These are phyloP conservation scores for California macrophylla DNA, from an alignment of 441 rosid species.

Conservation along the genomic window DNA sequence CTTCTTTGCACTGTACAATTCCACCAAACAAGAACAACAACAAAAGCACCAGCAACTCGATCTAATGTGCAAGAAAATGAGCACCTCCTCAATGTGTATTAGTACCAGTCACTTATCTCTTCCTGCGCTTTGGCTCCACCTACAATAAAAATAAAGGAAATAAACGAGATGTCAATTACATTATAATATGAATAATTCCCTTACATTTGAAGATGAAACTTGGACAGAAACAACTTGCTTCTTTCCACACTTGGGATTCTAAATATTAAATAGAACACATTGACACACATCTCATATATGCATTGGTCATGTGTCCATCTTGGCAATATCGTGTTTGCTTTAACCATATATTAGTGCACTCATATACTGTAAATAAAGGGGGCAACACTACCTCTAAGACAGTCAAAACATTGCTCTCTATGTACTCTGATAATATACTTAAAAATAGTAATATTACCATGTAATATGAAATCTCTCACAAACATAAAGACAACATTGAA, in stretches of 20 bases:
- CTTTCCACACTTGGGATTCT: too few species aligned
- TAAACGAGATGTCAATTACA: neutral
- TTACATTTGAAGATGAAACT: too few species aligned
- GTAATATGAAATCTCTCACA: neutral
- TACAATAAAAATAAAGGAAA: conserved; percentile 18
- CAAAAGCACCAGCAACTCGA: conserved; percentile 13
- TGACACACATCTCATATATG: too few species aligned
- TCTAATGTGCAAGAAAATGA: conserved; percentile 25
- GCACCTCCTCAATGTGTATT: conserved; percentile 20
- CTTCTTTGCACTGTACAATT: conserved; percentile 44
- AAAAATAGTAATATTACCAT: neutral
- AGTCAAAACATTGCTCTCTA: neutral
- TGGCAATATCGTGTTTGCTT: neutral
- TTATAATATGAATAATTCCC: too few species aligned
- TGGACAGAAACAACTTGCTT: too few species aligned
- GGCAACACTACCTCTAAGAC: neutral
- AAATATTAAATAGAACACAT: too few species aligned
- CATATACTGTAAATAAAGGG: neutral
- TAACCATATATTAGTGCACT: neutral
- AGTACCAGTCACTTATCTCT: conserved; percentile 39
- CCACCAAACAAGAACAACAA: conserved; percentile 15
- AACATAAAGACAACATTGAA: neutral
- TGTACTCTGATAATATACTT: neutral
- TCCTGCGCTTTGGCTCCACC: conserved; percentile 73
- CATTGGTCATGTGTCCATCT: too few species aligned